These are phyloP conservation scores for Wickerhamomyces xylosicus DNA, from an alignment of 805 yeast genomes.

Conservation along the genomic window DNA sequence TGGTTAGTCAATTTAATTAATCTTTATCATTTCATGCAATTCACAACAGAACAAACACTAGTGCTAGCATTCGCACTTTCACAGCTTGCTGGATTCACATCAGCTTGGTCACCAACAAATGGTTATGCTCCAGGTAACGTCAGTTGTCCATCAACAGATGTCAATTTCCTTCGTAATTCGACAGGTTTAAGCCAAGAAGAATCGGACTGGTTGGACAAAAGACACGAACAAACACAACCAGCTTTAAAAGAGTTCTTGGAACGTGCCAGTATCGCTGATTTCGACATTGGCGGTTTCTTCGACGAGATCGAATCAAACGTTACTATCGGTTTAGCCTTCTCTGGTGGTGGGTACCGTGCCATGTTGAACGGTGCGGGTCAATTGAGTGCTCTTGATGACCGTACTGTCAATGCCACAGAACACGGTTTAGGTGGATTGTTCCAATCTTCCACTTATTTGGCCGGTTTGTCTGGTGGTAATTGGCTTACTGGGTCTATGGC, in stretches of 20 bases:
- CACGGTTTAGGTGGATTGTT: conserved; percentile 63
- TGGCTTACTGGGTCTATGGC: conserved; percentile 69
- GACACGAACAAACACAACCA: conserved; percentile 20
- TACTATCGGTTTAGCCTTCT: conserved; percentile 49
- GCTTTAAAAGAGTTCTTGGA: conserved; percentile 27
- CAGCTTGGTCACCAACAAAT: conserved; percentile 44
- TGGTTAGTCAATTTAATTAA: no score
- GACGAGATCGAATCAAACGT: conserved; percentile 26
- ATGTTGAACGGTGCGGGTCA: conserved; percentile 82
- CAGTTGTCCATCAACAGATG: conserved; percentile 33
- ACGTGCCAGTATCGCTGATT: conserved; percentile 33
- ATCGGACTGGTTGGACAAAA: conserved; percentile 37
- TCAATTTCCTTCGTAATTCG: conserved; percentile 34
- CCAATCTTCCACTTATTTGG: conserved; percentile 56
- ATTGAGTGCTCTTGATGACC: conserved; percentile 63
- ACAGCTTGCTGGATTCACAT: neutral
- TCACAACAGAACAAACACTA: neutral
- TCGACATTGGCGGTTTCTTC: conserved; percentile 30
- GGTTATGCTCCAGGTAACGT: conserved; percentile 54
- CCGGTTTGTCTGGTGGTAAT: conserved; percentile 77
- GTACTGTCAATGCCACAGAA: conserved; percentile 45
- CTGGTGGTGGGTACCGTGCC: conserved; percentile 89
- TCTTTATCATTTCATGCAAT: neutral
- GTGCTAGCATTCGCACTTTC: neutral
- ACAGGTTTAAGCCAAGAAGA: conserved; percentile 35